Evolutionary conservation across 1,284 basidiomycete genomes (phyloP).

Genomic region (Fistulinella cinereoalba): DNA sequence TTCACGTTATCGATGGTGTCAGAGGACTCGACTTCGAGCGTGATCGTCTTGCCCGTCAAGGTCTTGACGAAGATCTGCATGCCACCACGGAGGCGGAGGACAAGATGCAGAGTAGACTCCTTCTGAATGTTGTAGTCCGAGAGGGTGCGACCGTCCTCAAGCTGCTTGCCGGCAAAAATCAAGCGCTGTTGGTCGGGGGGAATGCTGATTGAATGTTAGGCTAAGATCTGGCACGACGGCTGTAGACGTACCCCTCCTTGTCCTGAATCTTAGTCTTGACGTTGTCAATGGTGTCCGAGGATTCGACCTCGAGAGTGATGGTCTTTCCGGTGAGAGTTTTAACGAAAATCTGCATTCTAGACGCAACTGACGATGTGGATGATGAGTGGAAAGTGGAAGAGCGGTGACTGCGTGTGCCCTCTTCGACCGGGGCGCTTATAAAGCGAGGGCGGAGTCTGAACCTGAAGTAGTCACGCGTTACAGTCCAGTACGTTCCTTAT

Average conservation of each 20-base stretch:
- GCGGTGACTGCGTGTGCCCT: too few relatives aligned
- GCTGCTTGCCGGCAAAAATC: slow-evolving; percentile 88
- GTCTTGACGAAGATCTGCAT: slow-evolving; percentile 91
- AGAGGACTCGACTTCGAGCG: slow-evolving; percentile 88
- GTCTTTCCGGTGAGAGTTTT: slow-evolving; percentile 91
- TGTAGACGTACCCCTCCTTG: slow-evolving; percentile 75
- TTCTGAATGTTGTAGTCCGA: slow-evolving; percentile 84
- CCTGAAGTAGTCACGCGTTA: slow-evolving; percentile 10
- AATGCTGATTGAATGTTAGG: slow-evolving; percentile 42
- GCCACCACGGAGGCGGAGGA: slow-evolving; percentile 83
- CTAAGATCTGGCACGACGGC: rapidly evolving
- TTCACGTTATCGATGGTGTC: slow-evolving; percentile 90
- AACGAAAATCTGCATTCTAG: slow-evolving; percentile 78
- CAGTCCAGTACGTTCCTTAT: slow-evolving; percentile 11
- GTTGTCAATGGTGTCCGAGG: slow-evolving; percentile 87
- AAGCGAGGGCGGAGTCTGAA: slow-evolving; percentile 25
- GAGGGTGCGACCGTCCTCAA: slow-evolving; percentile 79
- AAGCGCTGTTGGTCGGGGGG: slow-evolving; percentile 82
- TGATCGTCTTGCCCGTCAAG: slow-evolving; percentile 92
- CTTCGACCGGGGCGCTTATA: slow-evolving; percentile 11
- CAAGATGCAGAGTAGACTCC: slow-evolving; percentile 80
- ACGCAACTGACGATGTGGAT: not conserved
- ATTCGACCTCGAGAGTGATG: slow-evolving; percentile 90
- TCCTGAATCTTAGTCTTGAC: slow-evolving; percentile 85
- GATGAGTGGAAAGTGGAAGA: not conserved